Evolutionary conservation across 371 early-diverging fungal species (phyloP).

Genomic region (Gilbertella persicaria): DNA sequence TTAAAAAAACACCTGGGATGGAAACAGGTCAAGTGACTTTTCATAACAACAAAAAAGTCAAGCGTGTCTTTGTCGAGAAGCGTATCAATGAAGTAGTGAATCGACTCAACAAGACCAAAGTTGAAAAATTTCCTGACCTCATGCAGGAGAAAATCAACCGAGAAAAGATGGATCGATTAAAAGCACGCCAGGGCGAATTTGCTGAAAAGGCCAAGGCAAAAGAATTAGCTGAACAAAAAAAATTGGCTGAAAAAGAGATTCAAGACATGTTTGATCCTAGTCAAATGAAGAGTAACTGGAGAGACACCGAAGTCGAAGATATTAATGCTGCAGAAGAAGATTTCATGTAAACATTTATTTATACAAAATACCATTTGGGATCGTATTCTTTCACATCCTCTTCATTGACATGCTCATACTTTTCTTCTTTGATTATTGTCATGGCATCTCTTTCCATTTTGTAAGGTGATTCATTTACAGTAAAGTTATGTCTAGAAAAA

Average conservation of each 20-base stretch:
- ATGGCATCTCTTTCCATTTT: constrained; percentile 5
- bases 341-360: constrained; percentile 60
- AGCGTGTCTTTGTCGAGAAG: constrained; percentile 77
- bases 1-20: constrained; percentile 92
- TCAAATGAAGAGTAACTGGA: constrained; percentile 65
- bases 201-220: constrained; percentile 44
- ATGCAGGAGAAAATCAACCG: constrained; percentile 69
- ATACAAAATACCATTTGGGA: constrained; percentile 22
- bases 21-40: constrained; percentile 95
- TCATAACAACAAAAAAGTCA: constrained; percentile 75
- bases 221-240: constrained; percentile 35
- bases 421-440: not conserved
- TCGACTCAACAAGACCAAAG: constrained; percentile 91
- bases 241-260: constrained; percentile 55
- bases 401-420: constrained; percentile 1
- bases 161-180: constrained; percentile 59
- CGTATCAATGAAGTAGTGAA: constrained; percentile 87
- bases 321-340: constrained; percentile 70
- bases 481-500: constrained; percentile 8
- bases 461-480: constrained; percentile 19
- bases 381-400: constrained; percentile 11
- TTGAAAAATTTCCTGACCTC: constrained; percentile 76
- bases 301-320: constrained; percentile 55
- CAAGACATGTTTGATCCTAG: constrained; percentile 55
- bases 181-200: constrained; percentile 53